A percentile compares a stretch with the other conserved stretches of the same genome.
Evolutionary conservation across 1,284 basidiomycete species (phyloP).

Genomic region (Kwoniella shivajii): DNA sequence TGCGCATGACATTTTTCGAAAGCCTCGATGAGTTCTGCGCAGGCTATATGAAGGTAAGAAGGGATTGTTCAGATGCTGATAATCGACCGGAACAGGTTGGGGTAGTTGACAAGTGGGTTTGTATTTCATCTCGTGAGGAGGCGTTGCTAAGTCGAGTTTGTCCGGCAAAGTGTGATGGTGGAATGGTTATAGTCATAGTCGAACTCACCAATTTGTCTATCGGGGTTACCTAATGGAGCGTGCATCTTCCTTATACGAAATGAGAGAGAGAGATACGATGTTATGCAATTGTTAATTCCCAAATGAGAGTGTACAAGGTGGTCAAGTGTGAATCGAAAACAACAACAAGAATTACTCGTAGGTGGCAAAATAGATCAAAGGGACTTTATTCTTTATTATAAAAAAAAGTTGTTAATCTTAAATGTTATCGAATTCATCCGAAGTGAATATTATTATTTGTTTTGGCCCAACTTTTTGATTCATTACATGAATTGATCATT

Average conservation of each 20-base stretch:
- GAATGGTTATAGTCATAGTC: not conserved
- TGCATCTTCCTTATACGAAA: conserved; percentile 34
- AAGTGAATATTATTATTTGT: too few relatives aligned
- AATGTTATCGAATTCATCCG: not conserved
- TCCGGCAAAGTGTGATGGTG: not conserved
- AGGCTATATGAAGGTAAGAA: conserved; percentile 28
- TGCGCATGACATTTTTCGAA: conserved; percentile 49
- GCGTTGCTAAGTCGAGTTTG: too few relatives aligned
- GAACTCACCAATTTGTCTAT: conserved; percentile 45
- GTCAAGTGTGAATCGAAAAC: too few relatives aligned
- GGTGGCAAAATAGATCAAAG: conserved; percentile 2
- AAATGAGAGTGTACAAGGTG: too few relatives aligned
- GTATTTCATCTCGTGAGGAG: too few relatives aligned
- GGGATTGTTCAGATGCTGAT: not conserved
- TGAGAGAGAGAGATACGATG: not conserved
- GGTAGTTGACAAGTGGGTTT: not conserved
- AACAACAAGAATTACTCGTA: too few relatives aligned
- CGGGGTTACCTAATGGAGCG: conserved; percentile 45
- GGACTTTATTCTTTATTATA: too few relatives aligned
- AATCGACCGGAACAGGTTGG: too few relatives aligned
- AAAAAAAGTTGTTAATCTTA: too few relatives aligned
- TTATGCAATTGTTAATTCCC: too few relatives aligned
- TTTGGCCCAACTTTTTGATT: too few relatives aligned
- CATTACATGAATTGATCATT: too few relatives aligned
- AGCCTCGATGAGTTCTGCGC: conserved; percentile 48